Evolutionary conservation across 345 rosid genomes (phyloP), one percentile per base, ranked within the genome.

Genomic region (Turritis glabra): DNA sequence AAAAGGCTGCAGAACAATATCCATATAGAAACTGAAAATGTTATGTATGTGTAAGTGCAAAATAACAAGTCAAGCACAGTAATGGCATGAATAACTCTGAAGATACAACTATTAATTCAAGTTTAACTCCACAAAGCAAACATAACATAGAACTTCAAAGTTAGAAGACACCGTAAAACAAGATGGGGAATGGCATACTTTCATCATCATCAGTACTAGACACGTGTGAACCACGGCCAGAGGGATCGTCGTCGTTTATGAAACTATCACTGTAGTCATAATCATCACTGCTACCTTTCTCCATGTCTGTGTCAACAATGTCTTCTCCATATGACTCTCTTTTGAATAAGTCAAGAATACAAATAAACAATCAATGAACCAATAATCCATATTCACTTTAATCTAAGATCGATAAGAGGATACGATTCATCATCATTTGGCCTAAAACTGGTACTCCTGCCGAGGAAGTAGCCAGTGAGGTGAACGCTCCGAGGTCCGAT

Each of bases 311-410:
- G 47, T 75, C 85, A 8, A 70, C 83, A 75, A 90, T 82, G 59
- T 90, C 91, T 81, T 85, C 91, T 32, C 96, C 96, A 59, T 55
- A 82, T 0, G 91, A 82, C 78, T 88, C 96, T 64, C 96, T 74
- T 48, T 12, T 82, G 26, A 38, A 9, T 43, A 46, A 48, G 72
- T 57, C 50, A 77, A 77, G 60, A 50, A 69, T 30, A 68, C 55
- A 68, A 48, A 67, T 18, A 40, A 40, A 48, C 37, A 58, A 69
- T 21, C 22, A 55, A 74, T 2, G 22, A 40, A 73, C 22, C 35
- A 17, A 41, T 7, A 62, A 53, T 40, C 18, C 13, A 66, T 48
- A 47, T 21, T 33, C 44, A 23, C 8, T 30, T 21, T 43, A 59
- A 52, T 5, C 43, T 2, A 43, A 23, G 61, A 6, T 8, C 18